These are phyloP conservation scores for Lonicera japonica DNA, from an alignment of 129 eudicot genomes.

Conservation along the genomic window DNA sequence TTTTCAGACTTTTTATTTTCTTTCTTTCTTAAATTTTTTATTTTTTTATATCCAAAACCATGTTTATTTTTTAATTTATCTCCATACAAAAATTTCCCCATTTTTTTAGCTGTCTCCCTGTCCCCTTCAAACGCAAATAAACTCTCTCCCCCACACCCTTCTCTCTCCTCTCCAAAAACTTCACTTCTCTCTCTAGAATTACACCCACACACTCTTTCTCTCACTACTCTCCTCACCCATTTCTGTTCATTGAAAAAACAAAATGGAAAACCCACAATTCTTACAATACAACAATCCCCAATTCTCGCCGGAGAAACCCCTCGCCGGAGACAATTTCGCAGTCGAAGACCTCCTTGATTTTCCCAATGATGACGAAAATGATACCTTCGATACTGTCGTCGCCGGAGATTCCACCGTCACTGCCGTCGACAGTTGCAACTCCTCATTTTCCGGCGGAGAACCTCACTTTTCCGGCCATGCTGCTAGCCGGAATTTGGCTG, in stretches of 20 bases:
- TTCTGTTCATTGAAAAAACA: background rate
- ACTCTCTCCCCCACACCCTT: conserved; percentile 39
- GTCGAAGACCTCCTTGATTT: conserved; percentile 78
- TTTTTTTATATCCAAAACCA: no score
- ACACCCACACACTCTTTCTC: conserved; percentile 25
- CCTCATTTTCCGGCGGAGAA: conserved; percentile 37
- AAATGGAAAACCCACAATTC: conserved; percentile 46
- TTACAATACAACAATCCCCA: conserved; percentile 22
- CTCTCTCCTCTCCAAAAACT: conserved; percentile 27
- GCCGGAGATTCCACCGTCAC: conserved; percentile 31
- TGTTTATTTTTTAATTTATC: no score
- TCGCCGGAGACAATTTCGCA: conserved; percentile 41
- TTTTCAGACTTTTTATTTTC: no score
- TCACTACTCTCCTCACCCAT: background rate
- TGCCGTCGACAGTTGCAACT: conserved; percentile 33
- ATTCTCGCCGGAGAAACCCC: conserved; percentile 26
- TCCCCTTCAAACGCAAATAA: conserved; percentile 79
- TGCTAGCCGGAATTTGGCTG: conserved; percentile 28
- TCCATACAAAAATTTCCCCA: conserved; percentile 24
- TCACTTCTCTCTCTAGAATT: conserved; percentile 1
- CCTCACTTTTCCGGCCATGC: conserved; percentile 20
- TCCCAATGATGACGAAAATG: conserved; percentile 49
- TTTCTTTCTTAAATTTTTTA: no score
- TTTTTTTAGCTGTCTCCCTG: conserved; percentile 45
- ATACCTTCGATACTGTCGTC: background rate